Evolutionary conservation across 2,329 filamentous ascomycete species (phyloP).

Genomic region (Zymoseptoria crescenta): DNA sequence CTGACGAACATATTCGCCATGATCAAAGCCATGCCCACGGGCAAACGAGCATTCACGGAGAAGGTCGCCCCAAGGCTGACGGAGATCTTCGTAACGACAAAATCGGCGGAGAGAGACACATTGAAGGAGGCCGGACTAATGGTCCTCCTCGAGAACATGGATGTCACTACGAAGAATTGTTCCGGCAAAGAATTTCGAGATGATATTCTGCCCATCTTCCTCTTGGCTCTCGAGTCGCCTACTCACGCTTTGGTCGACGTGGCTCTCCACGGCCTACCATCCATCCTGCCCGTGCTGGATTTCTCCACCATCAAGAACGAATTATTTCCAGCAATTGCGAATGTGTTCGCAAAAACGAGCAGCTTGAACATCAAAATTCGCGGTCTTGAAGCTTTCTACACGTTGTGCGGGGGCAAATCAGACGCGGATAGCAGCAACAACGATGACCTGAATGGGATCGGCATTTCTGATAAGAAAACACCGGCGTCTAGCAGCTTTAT

Average conservation of each 20-base stretch:
- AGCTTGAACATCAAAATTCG: constrained; percentile 92
- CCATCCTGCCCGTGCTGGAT: constrained; percentile 80
- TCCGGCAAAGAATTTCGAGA: constrained; percentile 93
- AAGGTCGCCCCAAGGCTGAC: constrained; percentile 77
- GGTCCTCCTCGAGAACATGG: constrained; percentile 79
- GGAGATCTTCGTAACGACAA: constrained; percentile 66
- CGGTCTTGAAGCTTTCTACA: constrained; percentile 80
- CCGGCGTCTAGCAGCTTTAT: constrained; percentile 48
- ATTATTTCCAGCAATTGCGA: constrained; percentile 83
- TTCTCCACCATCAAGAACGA: constrained; percentile 97
- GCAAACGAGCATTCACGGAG: constrained; percentile 72
- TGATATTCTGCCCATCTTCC: constrained; percentile 79
- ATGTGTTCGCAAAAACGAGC: constrained; percentile 85
- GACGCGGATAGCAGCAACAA: constrained; percentile 34
- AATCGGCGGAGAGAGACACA: constrained; percentile 63
- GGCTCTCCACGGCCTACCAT: constrained; percentile 67
- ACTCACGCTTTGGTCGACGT: constrained; percentile 86
- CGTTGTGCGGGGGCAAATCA: constrained; percentile 71
- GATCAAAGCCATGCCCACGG: constrained; percentile 66
- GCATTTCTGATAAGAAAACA: constrained; percentile 38
- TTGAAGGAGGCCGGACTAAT: constrained; percentile 83
- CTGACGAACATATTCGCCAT: constrained; percentile 91
- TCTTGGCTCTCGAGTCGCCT: constrained; percentile 75
- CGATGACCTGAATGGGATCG: constrained; percentile 70
- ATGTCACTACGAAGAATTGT: constrained; percentile 68